phyloP scores from a whole-genome alignment of 108 stramenopile species.

The Skeletonema costatum region DNA sequence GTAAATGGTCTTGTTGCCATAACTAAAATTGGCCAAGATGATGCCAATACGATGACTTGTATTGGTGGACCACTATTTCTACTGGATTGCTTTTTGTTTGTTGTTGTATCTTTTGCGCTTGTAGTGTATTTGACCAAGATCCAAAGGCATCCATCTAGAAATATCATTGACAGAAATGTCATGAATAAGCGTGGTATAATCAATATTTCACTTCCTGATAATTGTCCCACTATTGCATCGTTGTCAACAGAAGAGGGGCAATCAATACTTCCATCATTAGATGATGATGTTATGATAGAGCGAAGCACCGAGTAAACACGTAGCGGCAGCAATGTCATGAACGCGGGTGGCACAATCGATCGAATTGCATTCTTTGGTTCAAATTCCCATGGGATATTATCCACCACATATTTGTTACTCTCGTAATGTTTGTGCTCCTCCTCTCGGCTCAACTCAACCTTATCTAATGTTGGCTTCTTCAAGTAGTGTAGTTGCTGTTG shows the following conservation, averaged over 20 bases:
- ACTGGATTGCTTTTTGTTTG: neutral
- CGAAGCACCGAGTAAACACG: conserved; percentile 42
- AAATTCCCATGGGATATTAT: conserved; percentile 76
- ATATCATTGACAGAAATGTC: conserved; percentile 58
- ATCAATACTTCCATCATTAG: neutral
- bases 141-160: conserved; percentile 67
- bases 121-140: conserved; percentile 11
- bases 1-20: conserved; percentile 77
- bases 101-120: conserved; percentile 12
- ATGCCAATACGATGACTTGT: conserved; percentile 62
- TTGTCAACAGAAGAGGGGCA: neutral
- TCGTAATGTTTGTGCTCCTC: neutral
- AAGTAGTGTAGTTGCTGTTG: neutral
- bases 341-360: conserved; percentile 67
- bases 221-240: conserved; percentile 20
- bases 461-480: neutral
- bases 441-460: neutral
- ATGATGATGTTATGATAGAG: neutral
- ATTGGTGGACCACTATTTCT: conserved; percentile 27
- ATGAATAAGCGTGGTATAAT: conserved; percentile 71
- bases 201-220: conserved; percentile 66
- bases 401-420: conserved; percentile 13
- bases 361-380: conserved; percentile 74
- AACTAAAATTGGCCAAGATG: conserved; percentile 69
- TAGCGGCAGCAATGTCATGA: conserved; percentile 73